Base-by-base conservation (phyloP, 805 yeast species). In the Wickerhamiella cacticola region DNA sequence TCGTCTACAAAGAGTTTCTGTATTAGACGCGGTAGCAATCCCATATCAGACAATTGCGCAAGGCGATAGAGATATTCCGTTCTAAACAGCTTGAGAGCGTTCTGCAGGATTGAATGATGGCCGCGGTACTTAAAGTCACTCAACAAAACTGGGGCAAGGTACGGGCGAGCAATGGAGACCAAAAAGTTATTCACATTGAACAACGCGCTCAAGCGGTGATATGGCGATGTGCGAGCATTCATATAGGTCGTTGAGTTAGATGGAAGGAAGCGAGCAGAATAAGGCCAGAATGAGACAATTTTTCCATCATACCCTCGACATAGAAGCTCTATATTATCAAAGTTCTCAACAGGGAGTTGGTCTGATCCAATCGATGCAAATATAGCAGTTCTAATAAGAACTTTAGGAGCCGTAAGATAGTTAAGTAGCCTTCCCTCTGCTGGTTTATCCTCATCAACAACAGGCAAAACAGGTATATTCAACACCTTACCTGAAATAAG, bases 131-230 rank as follows among this genome's bases (percentile, higher is more conserved):
- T 81, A 58, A 85, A 71, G 59, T 86, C 96, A 54, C 83, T 81
- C 31, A 83, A 78, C 38, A 92, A 74, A 49, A 89, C 68, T 0
- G 97, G 96, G 0, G 96, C 95, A 56, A 89, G 68, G 58, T 89
- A 92, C 0, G 97, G 96, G 52, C 96, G 73, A 7, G 97, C 95
- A 54, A 89, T 70, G 18, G 96, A 84, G 1, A 88, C 88, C 25
- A 92, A 72, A 59, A 86, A 89, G 63, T 88, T 94, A 63, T 92
- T 92, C 21, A 92, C 97, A 57, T 92, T 92, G 68, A 89, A 92
- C 50, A 89, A 71, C 62, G 92, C 97, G 0, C 96, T 82, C 42
- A 89, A 71, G 48, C 95, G 69, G 1, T 92, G 82, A 60, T 89
- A 89, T 0, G 96, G 95, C 9, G 81, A 76, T 35, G 74, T 71